Base-by-base conservation (phyloP, 2,329 filamentous ascomycete genomes). In the Akanthomyces lecanii region DNA sequence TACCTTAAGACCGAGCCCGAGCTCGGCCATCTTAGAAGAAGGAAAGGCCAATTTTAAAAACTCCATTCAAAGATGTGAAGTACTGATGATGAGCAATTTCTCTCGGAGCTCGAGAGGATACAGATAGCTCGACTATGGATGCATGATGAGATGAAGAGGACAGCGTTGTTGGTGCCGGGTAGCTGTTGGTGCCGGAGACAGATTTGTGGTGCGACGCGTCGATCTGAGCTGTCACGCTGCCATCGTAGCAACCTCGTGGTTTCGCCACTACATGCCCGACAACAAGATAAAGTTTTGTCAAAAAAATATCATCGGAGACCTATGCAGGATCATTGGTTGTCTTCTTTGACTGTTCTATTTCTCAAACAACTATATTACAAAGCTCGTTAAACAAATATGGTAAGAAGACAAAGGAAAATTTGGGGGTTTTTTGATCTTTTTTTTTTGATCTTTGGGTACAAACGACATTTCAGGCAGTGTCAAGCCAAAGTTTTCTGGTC, bases 1-100 rank as follows among this genome's bases (percentile, higher is more conserved):
- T 53, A 53, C 36, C 48, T 33, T 33, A 61, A 61, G 18, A 14
- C 57, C 58, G 58, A 61, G 18, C 10, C 58, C 58, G 58, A 53
- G 25, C 6, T 38, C 5, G 38, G 10, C 30, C 18, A 16, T 8
- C 16, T 10, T 44, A 7, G 5, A 21, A 8, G 2, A 36, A 53
- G 30, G 7, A 18, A 25, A 5, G 10, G 18, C 40, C 11, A 12
- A 16, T 45, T 5, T 25, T 23, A 6, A 42, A 4, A 21, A n/a
- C 8, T 21, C 3, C 6, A 11, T 6, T 21, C 5, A 30, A 21
- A 12, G 21, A 21, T 5, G 18, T 59, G 8, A 51, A 40, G 6
- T 30, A 21, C 5, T 14, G 5, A 23, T 16, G 23, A 11, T 1
- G 6, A 3, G 2, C n/a, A 7, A 14, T 21, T 56, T 16, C 8